Evolutionary conservation across 2,329 filamentous ascomycete species (phyloP), one percentile per base, ranked within the genome.

Genomic region (Salinomyces thailandicus): DNA sequence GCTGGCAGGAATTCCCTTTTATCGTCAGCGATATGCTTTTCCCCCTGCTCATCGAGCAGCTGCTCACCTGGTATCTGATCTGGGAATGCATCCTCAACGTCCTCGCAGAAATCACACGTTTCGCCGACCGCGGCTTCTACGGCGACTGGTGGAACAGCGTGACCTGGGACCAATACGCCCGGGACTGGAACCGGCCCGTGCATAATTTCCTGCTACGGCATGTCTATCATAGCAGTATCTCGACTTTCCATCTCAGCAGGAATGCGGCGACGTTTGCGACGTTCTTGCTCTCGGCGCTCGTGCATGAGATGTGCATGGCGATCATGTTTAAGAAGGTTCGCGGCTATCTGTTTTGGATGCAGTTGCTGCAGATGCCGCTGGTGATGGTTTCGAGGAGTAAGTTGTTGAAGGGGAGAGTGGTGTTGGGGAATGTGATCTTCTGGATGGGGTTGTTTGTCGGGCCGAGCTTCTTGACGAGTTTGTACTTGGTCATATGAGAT

Each of bases 101-200:
- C 11, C 66, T 87, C 15, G 83, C 81, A 3, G 83, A 89, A 58
- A 56, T 87, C 37, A 86, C 81, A 0, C 68, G 69, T 44, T 89
- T 87, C 55, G 81, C 82, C 4, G 83, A 87, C 54, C 73, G 82
- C 31, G 79, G 75, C 42, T 86, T 86, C 58, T 66, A 67, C 43
- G 62, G 66, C 42, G 62, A 66, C 46, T 68, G 68, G 68, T 71
- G 69, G 70, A 69, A 71, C 43, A 55, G 53, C n/a, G 58, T 69
- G 12, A 64, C 64, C 0, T 85, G 78, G 73, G 81, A 86, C 50
- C 78, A 85, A 53, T 89, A 83, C 50, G 81, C 82, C 3, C 69
- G 82, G 26, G 80, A 85, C 54, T 87, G 83, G 83, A 87, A 87
- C 54, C 64, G 75, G n/a, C 81, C 82, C 0, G 81, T 87, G 3